Evolutionary conservation across 345 rosid genomes (phyloP).

Genomic region (Citrus unshiu): DNA sequence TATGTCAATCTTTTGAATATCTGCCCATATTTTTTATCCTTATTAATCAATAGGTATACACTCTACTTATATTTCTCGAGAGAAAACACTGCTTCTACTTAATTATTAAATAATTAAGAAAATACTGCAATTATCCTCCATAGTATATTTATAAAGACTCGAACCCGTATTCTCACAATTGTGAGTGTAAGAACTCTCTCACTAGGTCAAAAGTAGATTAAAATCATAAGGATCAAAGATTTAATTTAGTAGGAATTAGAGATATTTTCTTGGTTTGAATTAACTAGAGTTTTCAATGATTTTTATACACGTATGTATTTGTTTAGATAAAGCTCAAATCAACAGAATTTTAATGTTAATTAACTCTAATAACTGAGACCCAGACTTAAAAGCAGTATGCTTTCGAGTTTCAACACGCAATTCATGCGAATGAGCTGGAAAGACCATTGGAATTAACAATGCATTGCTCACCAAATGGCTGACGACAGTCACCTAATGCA

Average conservation of each 20-base stretch:
- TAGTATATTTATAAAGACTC: accelerated
- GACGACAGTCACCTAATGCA: no score
- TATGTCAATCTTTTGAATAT: no score
- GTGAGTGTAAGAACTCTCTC: accelerated
- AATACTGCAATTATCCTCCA: accelerated
- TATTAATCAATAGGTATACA: accelerated
- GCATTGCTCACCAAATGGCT: no score
- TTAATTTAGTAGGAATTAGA: neutral
- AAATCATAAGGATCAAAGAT: neutral
- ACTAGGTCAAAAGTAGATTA: neutral
- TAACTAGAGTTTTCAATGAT: neutral
- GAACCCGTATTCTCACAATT: accelerated
- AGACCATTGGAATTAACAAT: neutral
- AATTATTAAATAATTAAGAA: no score
- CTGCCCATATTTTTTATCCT: no score
- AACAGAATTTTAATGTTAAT: no score
- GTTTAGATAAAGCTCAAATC: no score
- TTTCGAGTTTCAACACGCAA: neutral
- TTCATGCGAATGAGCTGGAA: neutral
- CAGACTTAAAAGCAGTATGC: neutral
- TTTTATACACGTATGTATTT: neutral
- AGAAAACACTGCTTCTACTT: accelerated
- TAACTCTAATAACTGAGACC: neutral
- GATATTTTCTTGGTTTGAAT: neutral
- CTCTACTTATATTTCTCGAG: accelerated